Evolutionary conservation across 306 rosid species (phyloP), one percentile per base, ranked within the genome.

Genomic region (Acacia confusa): DNA sequence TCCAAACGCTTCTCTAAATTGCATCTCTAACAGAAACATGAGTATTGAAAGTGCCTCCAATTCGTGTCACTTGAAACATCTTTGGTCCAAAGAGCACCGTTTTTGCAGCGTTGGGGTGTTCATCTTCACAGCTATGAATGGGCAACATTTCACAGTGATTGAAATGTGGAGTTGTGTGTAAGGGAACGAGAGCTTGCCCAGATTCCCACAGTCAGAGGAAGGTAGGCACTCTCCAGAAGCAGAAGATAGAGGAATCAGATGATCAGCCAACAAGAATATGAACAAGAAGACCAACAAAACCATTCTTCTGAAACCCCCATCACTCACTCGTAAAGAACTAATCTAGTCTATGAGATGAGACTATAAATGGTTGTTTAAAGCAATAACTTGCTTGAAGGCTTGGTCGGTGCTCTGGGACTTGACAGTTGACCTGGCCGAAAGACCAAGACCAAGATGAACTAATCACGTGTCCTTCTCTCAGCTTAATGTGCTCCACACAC

Each of bases 171-270:
- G 11, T 79, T 32, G 58, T 77, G 58, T 77, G 2, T 82, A 79
- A 22, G 92, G 92, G 50, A 45, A 82, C 0, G 0, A 0, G 55
- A 86, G 3, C 0, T 0, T 0, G 3, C 84, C 85, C 3, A 83
- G 28, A 25, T 58, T 55, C 74, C 84, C 90, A 22, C 92, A 88
- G 16, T 47, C 22, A 55, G 84, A 83, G 7, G 55, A 69, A 6
- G 6, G 8, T 14, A 47, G 68, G 60, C 88, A 87, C 1, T 9
- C 58, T 48, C 34, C 14, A 7, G 24, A 7, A 66, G 25, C 44
- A 34, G 0, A 66, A 1, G 52, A 58, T n/a, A 66, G 74, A 50
- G 68, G 44, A 47, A 79, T 17, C 28, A 57, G 15, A 22, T 10
- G 34, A 41, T 40, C 32, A 28, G 67, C 25, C 15, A 82, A 30